Evolutionary conservation across 306 rosid genomes (phyloP).

Genomic region (Styphnolobium japonicum): DNA sequence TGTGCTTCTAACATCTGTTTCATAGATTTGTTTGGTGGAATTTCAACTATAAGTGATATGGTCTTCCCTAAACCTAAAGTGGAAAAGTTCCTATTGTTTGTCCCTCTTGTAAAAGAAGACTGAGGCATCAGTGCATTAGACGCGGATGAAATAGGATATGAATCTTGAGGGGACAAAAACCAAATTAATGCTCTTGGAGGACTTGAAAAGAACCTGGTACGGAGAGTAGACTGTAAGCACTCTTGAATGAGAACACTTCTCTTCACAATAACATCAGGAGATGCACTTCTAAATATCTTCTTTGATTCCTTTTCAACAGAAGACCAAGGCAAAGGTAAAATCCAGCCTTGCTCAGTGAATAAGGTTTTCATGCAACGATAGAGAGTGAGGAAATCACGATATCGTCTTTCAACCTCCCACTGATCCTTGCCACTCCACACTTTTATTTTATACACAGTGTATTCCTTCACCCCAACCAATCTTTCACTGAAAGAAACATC

Average conservation of each 20-base stretch:
- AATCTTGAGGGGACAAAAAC: conserved; percentile 87
- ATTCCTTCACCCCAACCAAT: conserved; percentile 97
- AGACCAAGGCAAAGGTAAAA: conserved; percentile 83
- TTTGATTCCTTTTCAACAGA: conserved; percentile 77
- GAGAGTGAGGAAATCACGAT: conserved; percentile 84
- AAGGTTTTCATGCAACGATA: conserved; percentile 65
- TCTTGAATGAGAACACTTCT: conserved; percentile 95
- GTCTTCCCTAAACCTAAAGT: conserved; percentile 86
- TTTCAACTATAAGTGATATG: conserved; percentile 87
- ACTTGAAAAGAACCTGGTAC: conserved; percentile 53
- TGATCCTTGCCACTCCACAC: conserved; percentile 79
- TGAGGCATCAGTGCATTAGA: conserved; percentile 36
- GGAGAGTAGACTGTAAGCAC: conserved; percentile 72
- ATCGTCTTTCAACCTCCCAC: conserved; percentile 94
- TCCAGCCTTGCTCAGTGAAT: conserved; percentile 69
- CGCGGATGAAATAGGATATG: conserved; percentile 50
- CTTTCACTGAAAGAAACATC: conserved; percentile 94
- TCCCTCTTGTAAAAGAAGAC: conserved; percentile 38
- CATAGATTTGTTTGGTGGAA: conserved; percentile 67
- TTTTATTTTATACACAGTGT: conserved; percentile 78
- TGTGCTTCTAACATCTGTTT: conserved; percentile 91
- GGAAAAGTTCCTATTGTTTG: conserved; percentile 39
- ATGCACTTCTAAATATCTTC: conserved; percentile 84
- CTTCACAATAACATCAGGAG: conserved; percentile 85
- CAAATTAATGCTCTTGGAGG: conserved; percentile 64